Percentiles rank a stretch among this genome's conserved stretches.
Conservation (phyloP, 2,329 filamentous ascomycete genomes). For the Sclerotinia glacialis region DNA sequence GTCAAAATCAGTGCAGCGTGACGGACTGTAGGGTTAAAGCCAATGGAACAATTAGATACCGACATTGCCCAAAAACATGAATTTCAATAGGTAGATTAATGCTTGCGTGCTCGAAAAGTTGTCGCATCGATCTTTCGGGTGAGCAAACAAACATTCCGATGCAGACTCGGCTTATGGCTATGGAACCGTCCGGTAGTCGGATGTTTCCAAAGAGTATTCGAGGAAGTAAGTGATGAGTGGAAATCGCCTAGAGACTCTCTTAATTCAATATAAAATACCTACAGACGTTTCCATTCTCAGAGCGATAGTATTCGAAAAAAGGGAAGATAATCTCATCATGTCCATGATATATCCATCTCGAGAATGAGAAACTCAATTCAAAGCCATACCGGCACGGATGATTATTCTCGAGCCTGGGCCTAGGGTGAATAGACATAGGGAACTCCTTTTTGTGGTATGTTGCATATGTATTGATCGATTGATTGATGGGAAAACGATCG, state of each 20-base stretch:
- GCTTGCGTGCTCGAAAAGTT: neutral
- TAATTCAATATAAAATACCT: neutral
- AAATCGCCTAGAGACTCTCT: too few relatives aligned
- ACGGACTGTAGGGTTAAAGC: neutral
- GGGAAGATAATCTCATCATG: neutral
- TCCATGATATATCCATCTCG: too few relatives aligned
- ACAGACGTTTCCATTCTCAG: neutral
- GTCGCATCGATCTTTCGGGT: neutral
- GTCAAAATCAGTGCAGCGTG: neutral
- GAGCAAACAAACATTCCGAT: conserved; percentile 12
- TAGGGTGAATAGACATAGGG: neutral
- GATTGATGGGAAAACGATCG: neutral
- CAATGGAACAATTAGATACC: neutral
- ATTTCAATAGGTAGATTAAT: neutral
- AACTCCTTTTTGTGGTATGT: neutral
- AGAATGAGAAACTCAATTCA: too few relatives aligned
- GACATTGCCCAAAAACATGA: neutral
- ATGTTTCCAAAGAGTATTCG: neutral
- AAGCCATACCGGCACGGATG: neutral
- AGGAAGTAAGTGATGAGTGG: neutral
- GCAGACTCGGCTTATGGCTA: neutral
- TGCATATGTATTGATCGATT: neutral
- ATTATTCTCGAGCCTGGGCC: neutral
- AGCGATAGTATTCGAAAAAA: neutral
- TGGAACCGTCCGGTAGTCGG: neutral